These are phyloP conservation scores for Fereydounia khargensis DNA, from an alignment of 1,284 basidiomycete genomes.

Conservation along the genomic window DNA sequence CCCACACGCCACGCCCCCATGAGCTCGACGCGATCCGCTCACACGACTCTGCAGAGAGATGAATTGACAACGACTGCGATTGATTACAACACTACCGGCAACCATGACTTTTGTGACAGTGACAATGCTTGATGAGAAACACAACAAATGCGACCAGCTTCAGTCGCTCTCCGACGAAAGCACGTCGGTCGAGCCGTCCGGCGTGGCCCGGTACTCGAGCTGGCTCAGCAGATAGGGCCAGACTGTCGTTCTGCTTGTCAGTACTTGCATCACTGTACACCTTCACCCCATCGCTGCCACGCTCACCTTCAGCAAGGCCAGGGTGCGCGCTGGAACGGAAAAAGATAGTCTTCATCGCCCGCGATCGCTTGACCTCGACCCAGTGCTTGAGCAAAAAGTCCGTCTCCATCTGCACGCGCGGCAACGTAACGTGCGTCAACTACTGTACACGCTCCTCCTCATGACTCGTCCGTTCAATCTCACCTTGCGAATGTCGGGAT, in stretches of 20 bases:
- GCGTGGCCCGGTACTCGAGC: conserved; percentile 27
- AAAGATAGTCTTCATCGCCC: conserved; percentile 75
- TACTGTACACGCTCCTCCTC: not conserved
- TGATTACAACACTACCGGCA: too few species aligned
- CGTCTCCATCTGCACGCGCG: conserved; percentile 32
- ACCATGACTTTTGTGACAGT: too few species aligned
- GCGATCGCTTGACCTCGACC: conserved; percentile 74
- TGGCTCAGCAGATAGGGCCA: conserved; percentile 44
- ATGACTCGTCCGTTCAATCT: not conserved
- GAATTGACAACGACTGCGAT: too few species aligned
- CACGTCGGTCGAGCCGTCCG: conserved; percentile 3
- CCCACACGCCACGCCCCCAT: too few species aligned
- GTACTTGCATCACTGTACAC: too few species aligned
- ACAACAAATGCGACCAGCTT: too few species aligned
- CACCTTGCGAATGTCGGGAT: conserved; percentile 78
- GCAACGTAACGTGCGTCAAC: not conserved
- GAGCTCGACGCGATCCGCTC: too few species aligned
- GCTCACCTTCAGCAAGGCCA: conserved; percentile 33
- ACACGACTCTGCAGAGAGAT: too few species aligned
- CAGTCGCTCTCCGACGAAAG: too few species aligned
- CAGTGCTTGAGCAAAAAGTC: conserved; percentile 63
- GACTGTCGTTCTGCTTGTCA: too few species aligned
- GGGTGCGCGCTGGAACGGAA: conserved; percentile 36
- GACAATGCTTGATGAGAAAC: too few species aligned
- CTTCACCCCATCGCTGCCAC: too few species aligned